phyloP scores from a whole-genome alignment of 75 land plant species.

The Adiantum capillusveneris region DNA sequence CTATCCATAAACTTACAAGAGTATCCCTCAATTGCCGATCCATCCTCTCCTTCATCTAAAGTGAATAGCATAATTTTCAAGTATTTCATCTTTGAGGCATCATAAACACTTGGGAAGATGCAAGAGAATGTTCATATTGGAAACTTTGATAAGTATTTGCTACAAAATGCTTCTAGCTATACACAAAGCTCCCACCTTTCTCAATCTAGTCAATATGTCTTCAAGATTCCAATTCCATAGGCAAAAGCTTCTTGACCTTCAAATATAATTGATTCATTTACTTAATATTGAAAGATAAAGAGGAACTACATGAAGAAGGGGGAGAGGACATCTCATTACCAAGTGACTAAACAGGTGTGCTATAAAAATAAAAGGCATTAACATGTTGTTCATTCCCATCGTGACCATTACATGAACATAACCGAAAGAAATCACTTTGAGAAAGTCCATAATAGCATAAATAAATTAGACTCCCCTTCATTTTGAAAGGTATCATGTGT shows the following conservation, averaged over 20 bases:
- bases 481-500: no score
- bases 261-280: conserved; percentile 41
- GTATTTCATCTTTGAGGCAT: conserved; percentile 89
- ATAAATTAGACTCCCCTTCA: no score
- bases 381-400: no score
- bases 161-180: not conserved
- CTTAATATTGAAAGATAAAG: no score
- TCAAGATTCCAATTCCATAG: conserved; percentile 79
- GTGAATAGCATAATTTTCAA: conserved; percentile 70
- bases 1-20: conserved; percentile 44
- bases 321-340: conserved; percentile 28
- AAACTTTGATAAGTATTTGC: no score
- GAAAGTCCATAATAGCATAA: no score
- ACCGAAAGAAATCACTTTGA: no score
- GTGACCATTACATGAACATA: no score
- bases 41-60: conserved; percentile 63
- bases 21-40: conserved; percentile 89
- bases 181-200: conserved; percentile 39
- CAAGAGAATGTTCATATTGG: not conserved
- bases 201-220: conserved; percentile 52
- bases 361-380: conserved; percentile 71
- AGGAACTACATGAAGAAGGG: no score
- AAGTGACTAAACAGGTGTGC: conserved; percentile 68
- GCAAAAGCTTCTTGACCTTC: conserved; percentile 96
- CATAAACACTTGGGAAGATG: conserved; percentile 63